Conservation (phyloP, 2,329 filamentous ascomycete genomes). For the Tolypocladium ovalisporum region DNA sequence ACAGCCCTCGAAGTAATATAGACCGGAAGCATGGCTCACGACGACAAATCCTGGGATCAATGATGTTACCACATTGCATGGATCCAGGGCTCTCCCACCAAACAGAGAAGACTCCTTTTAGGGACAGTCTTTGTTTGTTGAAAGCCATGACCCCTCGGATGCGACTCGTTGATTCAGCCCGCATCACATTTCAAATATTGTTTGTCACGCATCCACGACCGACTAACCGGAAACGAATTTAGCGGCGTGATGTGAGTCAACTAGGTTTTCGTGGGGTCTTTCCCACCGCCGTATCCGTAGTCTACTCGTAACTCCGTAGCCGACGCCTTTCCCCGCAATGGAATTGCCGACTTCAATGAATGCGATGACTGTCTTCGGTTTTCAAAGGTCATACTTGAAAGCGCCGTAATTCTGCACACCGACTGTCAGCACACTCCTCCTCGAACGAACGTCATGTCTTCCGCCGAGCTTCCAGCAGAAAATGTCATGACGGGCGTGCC, state of each 20-base stretch:
- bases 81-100: no score
- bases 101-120: no score
- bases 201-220: not conserved
- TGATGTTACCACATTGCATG: no score
- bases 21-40: no score
- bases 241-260: not conserved
- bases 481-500: constrained; percentile 3
- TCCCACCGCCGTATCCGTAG: not conserved
- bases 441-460: not conserved
- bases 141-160: not conserved
- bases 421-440: accelerated
- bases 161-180: not conserved
- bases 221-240: not conserved
- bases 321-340: not conserved
- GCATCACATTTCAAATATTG: not conserved
- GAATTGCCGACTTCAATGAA: not conserved
- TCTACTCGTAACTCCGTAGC: not conserved
- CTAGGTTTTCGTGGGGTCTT: not conserved
- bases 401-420: not conserved
- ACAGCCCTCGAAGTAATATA: no score
- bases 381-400: not conserved
- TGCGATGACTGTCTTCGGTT: no score
- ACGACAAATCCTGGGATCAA: no score
- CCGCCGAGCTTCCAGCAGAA: not conserved
- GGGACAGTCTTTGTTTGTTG: no score